Evolutionary conservation across 169 alveolate species (phyloP).

Genomic region (Plasmodium coatneyi): DNA sequence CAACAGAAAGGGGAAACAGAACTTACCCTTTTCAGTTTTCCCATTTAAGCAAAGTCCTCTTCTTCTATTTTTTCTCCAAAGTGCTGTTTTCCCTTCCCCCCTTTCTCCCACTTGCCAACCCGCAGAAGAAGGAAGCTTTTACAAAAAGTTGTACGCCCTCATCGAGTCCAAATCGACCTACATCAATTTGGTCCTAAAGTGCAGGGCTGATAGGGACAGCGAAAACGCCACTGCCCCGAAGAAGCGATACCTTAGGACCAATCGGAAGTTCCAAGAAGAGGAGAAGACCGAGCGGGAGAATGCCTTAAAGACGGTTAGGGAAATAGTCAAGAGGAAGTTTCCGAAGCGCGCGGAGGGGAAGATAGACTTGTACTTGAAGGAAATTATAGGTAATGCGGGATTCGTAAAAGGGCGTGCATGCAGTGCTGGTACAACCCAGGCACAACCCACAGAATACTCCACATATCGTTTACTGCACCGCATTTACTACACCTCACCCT

Average conservation of each 20-base stretch:
- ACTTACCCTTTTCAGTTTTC: background rate
- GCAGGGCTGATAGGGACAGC: background rate
- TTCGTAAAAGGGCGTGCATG: background rate
- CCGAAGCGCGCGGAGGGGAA: constrained; percentile 31
- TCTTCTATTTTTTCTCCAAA: background rate
- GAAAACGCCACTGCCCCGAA: background rate
- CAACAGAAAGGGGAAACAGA: background rate
- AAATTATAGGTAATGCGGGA: constrained; percentile 35
- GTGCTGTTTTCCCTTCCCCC: background rate
- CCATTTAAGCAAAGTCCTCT: background rate
- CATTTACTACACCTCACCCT: background rate
- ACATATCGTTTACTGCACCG: background rate
- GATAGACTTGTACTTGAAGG: constrained; percentile 54
- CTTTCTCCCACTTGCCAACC: background rate
- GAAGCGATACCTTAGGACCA: background rate
- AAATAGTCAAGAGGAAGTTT: constrained; percentile 41
- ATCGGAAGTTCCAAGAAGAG: background rate
- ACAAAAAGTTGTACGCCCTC: constrained; percentile 47
- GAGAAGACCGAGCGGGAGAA: constrained; percentile 23
- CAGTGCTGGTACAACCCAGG: background rate
- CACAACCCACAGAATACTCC: background rate
- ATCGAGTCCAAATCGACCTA: constrained; percentile 31
- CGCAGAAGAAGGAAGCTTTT: constrained; percentile 62
- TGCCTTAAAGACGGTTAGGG: constrained; percentile 19
- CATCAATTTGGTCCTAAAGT: constrained; percentile 36